A percentile compares a stretch with the other conserved stretches of the same genome.
Conservation (phyloP, 1,284 basidiomycete species). For the Erythrobasidium hasegawianum region DNA sequence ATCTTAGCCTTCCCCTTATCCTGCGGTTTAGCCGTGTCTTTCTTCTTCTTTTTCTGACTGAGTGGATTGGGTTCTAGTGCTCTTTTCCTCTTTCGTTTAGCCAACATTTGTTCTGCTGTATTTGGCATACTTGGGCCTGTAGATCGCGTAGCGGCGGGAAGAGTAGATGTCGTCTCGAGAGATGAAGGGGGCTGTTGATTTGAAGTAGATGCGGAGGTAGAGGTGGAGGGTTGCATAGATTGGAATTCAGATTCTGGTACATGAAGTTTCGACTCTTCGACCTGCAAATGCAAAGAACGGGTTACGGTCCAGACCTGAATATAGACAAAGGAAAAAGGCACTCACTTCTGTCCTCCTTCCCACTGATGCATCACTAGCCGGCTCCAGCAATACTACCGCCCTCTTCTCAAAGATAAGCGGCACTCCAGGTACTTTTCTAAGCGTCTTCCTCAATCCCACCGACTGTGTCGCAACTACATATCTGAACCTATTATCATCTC, state of each 20-base stretch:
- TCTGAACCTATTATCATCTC: slow-evolving; percentile 81
- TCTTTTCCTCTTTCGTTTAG: slow-evolving; percentile 59
- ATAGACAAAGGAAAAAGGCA: too few species aligned
- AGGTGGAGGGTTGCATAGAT: slow-evolving; percentile 20
- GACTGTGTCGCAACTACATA: slow-evolving; percentile 82
- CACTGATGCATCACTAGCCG: slow-evolving; percentile 71
- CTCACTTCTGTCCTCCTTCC: slow-evolving; percentile 64
- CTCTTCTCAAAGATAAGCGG: slow-evolving; percentile 85
- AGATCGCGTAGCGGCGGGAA: slow-evolving; percentile 23
- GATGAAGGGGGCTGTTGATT: background rate
- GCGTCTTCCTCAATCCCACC: slow-evolving; percentile 60
- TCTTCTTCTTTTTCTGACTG: slow-evolving; percentile 82
- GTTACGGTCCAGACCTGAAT: too few species aligned
- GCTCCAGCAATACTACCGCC: slow-evolving; percentile 83
- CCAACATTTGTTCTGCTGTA: slow-evolving; percentile 34
- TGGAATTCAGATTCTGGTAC: slow-evolving; percentile 53
- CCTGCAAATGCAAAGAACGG: slow-evolving; percentile 23
- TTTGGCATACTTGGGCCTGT: slow-evolving; percentile 43
- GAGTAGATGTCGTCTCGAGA: slow-evolving; percentile 42
- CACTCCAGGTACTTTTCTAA: slow-evolving; percentile 70
- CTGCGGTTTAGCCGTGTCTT: slow-evolving; percentile 36
- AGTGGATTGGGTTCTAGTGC: slow-evolving; percentile 89
- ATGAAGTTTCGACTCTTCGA: slow-evolving; percentile 47
- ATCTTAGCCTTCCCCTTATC: slow-evolving; percentile 25
- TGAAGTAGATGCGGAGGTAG: background rate